Base-by-base conservation (phyloP, 768 basidiomycete genomes). In the Xerocomellus amylosporus region DNA sequence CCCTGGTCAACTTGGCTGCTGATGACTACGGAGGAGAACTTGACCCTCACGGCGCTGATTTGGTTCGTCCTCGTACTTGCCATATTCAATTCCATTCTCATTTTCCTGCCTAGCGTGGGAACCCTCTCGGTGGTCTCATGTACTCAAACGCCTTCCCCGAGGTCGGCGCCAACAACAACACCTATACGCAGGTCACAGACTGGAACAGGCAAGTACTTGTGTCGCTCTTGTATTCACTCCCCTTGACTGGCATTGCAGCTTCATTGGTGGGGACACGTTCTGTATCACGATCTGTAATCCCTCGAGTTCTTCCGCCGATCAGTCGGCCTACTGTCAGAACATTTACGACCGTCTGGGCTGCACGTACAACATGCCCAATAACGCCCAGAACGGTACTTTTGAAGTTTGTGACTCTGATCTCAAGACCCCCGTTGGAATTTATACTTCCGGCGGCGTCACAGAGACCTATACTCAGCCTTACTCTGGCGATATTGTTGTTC, bases 271-370 rank as follows among this genome's bases (percentile, higher is more conserved):
- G 36, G 65, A 74, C 62, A 8, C 55, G 5, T 86, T 88, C 77
- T 93, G 89, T 71, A 62, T 85, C 56, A 92, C 90, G 64, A 77
- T 79, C 0, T 93, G 90, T 71, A 79, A 87, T 62, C 84, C 85
- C 2, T 53, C 67, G 0, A 70, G 71, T 17, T 64, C 79, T 13
- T 70, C 79, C 51, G 9, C 24, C 6, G 42, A 72, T 26, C 77
- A 81, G 8, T 67, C 71, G 3, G 58, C 73, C 8, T 83, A 72
- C 67, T 92, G 90, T 73, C 73, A 88, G 68, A 85, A 93, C 77
- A 77, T 81, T 57, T 87, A 75, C 59, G 89, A 91, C 64, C 81
- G 80, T 40, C 78, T 90, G 45, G 91, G 91, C 9, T 86, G 87
- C 61, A 50, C 58, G 0, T 90, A 85, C 76, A 93, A 91, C 70